These are phyloP conservation scores for Sideroxylon spinosum DNA, from an alignment of 179 eudicot genomes.

Conservation along the genomic window DNA sequence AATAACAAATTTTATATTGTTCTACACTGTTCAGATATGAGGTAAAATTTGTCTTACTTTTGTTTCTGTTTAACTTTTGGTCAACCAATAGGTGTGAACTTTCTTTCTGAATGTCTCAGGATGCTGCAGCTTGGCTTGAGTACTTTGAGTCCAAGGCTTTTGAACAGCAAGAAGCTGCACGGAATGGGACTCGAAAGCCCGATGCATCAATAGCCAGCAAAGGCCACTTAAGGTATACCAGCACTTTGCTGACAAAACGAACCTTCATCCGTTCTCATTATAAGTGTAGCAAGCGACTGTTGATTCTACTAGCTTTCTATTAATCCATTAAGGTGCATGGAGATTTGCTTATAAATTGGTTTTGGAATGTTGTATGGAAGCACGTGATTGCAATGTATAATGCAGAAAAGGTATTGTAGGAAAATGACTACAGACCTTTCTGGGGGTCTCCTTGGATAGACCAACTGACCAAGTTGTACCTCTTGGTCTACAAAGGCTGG, in stretches of 20 bases:
- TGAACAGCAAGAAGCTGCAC: constrained; percentile 99
- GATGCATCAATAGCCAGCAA: constrained; percentile 99
- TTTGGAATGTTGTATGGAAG: not conserved
- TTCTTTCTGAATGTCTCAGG: constrained; percentile 44
- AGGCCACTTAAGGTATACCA: constrained; percentile 82
- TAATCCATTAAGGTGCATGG: not conserved
- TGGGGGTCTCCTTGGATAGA: not conserved
- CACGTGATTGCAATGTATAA: not conserved
- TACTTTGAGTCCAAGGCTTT: constrained; percentile 99
- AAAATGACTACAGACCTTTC: not conserved
- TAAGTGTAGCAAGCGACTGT: not conserved
- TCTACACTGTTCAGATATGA: not conserved
- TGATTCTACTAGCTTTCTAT: not conserved
- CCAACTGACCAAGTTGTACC: not conserved
- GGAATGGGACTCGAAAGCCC: constrained; percentile 94
- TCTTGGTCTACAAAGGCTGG: constrained; percentile 2
- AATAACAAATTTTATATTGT: not conserved
- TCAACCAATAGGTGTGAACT: not conserved
- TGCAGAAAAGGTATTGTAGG: not conserved
- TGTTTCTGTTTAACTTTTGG: not conserved
- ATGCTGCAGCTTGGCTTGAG: constrained; percentile 99
- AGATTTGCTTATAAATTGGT: not conserved
- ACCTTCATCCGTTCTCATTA: not conserved
- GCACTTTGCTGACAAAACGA: not conserved
- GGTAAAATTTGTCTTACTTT: not conserved